Conservation (phyloP, 139 green algal genomes). For the Asterochloris sp. region DNA sequence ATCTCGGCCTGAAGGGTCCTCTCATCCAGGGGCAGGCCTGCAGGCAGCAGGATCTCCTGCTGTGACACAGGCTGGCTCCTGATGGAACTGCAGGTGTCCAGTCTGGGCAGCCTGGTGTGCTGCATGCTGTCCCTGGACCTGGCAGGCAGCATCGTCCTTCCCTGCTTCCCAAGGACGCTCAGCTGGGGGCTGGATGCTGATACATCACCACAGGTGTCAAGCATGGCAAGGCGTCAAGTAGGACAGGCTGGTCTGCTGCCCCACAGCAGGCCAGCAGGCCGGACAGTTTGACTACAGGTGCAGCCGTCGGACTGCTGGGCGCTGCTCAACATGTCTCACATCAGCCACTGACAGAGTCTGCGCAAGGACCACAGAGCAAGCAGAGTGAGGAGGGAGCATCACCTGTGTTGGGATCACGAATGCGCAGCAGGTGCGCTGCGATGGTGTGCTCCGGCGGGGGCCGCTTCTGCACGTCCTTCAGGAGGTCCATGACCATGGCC, state of each 20-base stretch:
- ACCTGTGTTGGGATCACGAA: constrained; percentile 23
- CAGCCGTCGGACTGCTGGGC: neutral
- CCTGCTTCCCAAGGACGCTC: neutral
- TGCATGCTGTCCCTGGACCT: neutral
- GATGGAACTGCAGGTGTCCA: neutral
- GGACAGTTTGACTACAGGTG: neutral
- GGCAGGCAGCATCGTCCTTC: neutral
- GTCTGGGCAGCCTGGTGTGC: neutral
- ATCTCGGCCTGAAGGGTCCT: constrained; percentile 23
- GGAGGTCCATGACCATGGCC: constrained; percentile 17
- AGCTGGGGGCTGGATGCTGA: neutral
- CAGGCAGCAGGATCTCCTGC: neutral
- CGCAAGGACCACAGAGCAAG: neutral
- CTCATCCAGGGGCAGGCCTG: constrained; percentile 18
- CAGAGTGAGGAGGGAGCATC: neutral
- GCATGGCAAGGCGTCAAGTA: neutral
- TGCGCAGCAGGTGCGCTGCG: constrained; percentile 29
- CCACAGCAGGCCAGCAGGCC: neutral
- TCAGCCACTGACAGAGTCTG: neutral
- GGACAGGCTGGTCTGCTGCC: neutral
- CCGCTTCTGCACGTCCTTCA: constrained; percentile 15
- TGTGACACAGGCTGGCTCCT: neutral
- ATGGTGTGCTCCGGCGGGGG: constrained; percentile 12
- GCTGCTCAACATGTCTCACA: too few species aligned
- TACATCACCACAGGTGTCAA: neutral